Conservation (phyloP, 192 early-diverging fungal species). For the Coemansia sp. region DNA sequence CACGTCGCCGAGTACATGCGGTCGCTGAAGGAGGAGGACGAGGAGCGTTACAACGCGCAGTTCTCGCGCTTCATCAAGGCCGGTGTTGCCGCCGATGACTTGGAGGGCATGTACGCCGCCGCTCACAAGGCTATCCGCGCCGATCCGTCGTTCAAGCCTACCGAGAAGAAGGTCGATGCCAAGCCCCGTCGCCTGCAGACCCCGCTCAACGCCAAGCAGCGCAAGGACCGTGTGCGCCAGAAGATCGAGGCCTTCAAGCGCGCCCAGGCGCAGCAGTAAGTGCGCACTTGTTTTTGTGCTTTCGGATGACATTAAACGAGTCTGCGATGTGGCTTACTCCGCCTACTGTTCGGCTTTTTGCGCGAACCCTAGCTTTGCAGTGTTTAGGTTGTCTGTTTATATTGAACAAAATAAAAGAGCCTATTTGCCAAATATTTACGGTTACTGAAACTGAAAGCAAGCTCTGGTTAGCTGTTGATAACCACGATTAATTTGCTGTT, state of each 20-base stretch:
- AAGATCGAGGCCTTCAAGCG: slow-evolving; percentile 78
- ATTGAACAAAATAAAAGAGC: slow-evolving; percentile 11
- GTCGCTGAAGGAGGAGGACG: slow-evolving; percentile 97
- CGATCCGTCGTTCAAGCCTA: slow-evolving; percentile 71
- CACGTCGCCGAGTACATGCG: slow-evolving; percentile 99
- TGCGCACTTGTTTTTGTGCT: neutral
- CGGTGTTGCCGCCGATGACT: slow-evolving; percentile 80
- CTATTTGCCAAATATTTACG: neutral
- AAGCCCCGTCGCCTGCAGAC: slow-evolving; percentile 69
- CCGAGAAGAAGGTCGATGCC: slow-evolving; percentile 70
- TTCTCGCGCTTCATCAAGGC: slow-evolving; percentile 91
- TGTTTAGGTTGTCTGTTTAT: slow-evolving; percentile 34
- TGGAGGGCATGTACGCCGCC: slow-evolving; percentile 92
- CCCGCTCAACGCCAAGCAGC: slow-evolving; percentile 87
- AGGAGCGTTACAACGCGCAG: slow-evolving; percentile 95
- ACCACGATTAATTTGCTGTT: too few species aligned
- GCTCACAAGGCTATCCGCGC: slow-evolving; percentile 95
- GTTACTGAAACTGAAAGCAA: too few species aligned
- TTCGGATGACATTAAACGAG: slow-evolving; percentile 33
- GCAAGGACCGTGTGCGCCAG: slow-evolving; percentile 82
- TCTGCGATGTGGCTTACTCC: slow-evolving; percentile 54
- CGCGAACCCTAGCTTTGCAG: slow-evolving; percentile 38
- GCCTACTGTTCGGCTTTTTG: slow-evolving; percentile 21
- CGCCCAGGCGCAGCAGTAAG: slow-evolving; percentile 23
- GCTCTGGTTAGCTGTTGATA: too few species aligned